These are phyloP conservation scores for Aspergillus puulaauensis DNA, from an alignment of 2,329 filamentous ascomycete genomes.

Conservation along the genomic window DNA sequence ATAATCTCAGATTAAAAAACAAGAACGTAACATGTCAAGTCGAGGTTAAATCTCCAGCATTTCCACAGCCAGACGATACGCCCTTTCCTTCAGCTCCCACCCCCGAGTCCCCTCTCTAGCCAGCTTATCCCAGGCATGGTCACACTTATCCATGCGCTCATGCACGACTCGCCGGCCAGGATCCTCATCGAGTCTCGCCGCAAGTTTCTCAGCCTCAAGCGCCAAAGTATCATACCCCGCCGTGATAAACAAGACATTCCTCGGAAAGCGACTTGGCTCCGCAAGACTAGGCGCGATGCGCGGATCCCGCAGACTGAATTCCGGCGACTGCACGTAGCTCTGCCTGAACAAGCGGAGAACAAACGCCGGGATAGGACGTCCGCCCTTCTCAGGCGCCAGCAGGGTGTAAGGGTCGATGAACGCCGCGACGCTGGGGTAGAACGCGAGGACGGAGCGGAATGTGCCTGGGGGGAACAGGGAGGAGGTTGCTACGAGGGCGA, in stretches of 20 bases:
- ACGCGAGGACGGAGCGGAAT: constrained; percentile 32
- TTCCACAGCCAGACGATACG: no score
- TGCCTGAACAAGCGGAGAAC: constrained; percentile 28
- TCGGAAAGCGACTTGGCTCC: constrained; percentile 26
- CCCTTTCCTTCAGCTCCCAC: no score
- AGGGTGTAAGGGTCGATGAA: constrained; percentile 20
- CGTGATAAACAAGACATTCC: constrained; percentile 31
- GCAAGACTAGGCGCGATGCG: constrained; percentile 33
- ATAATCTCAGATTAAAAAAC: no score
- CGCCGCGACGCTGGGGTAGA: constrained; percentile 25
- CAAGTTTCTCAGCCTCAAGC: constrained; percentile 30
- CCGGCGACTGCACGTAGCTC: constrained; percentile 25
- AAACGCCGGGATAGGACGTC: constrained; percentile 21
- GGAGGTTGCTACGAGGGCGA: constrained; percentile 35
- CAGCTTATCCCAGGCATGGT: constrained; percentile 36
- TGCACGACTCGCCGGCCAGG: constrained; percentile 25
- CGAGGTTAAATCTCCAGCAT: no score
- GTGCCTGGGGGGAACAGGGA: constrained; percentile 29
- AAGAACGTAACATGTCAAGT: no score
- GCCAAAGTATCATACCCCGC: constrained; percentile 30
- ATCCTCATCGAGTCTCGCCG: constrained; percentile 20
- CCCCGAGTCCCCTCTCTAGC: no score
- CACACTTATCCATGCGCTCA: constrained; percentile 35
- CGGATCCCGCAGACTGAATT: constrained; percentile 28
- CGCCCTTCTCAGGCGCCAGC: constrained; percentile 20